Conservation (phyloP, 192 early-diverging fungal species). For the Podila verticillata region DNA sequence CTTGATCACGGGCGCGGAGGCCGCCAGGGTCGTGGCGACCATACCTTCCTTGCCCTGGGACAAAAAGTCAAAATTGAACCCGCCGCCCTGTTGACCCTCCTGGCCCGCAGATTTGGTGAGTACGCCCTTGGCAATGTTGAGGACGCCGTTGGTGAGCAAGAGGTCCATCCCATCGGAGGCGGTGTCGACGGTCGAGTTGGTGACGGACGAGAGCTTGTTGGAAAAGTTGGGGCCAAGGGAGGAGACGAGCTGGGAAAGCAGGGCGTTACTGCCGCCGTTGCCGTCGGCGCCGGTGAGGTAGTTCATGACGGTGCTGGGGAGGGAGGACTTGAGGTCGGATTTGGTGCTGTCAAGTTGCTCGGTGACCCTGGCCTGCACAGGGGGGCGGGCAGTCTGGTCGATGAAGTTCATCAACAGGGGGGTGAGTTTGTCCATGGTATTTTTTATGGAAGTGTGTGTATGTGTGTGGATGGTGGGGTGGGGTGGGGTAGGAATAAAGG, state of each 20-base stretch:
- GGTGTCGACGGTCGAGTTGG: conserved; percentile 25
- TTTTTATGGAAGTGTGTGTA: neutral
- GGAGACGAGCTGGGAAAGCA: conserved; percentile 21
- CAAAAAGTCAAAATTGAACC: conserved; percentile 42
- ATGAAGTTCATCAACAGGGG: conserved; percentile 27
- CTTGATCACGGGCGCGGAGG: conserved; percentile 31
- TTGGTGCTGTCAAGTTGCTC: conserved; percentile 34
- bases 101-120: conserved; percentile 7
- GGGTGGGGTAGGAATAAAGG: neutral
- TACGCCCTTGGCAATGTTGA: conserved; percentile 41
- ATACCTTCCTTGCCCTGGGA: conserved; percentile 36
- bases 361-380: conserved; percentile 20
- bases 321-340: conserved; percentile 26
- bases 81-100: conserved; percentile 3
- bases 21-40: conserved; percentile 23
- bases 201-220: conserved; percentile 17
- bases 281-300: conserved; percentile 25
- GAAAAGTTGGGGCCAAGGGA: conserved; percentile 29
- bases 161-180: conserved; percentile 43
- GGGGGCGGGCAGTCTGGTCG: conserved; percentile 38
- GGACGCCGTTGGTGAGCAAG: conserved; percentile 33
- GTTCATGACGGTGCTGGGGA: conserved; percentile 31
- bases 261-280: conserved; percentile 11
- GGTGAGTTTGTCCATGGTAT: conserved; percentile 18
- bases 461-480: neutral